Evolutionary conservation across 2,329 filamentous ascomycete species (phyloP), one percentile per base, ranked within the genome.

Genomic region (Hirsutella minnesotensis): DNA sequence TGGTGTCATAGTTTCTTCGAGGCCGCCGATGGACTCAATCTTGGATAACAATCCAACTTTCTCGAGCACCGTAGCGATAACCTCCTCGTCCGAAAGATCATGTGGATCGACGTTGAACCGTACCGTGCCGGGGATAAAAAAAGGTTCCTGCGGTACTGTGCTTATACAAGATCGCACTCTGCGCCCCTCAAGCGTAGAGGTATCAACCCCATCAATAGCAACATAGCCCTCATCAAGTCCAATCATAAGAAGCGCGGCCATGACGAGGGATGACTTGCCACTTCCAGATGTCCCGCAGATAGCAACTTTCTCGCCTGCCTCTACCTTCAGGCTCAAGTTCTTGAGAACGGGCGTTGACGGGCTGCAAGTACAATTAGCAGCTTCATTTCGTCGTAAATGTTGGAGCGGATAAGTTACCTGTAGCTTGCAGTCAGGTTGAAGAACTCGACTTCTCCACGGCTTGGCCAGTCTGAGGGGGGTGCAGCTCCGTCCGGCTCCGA

Each of bases 71-170:
- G 55, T 45, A 29, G 64, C 58, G 39, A 74, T 65, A 1, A 56
- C 55, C 3, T 61, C 60, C 38, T 73, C 64, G 2, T 58, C 57
- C 37, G 56, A 55, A 12, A 49, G 43, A 1, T 50, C 47, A 3
- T 55, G 52, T 0, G 72, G 71, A 46, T 75, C 70, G 2, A 72
- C 55, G 43, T 77, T 78, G 3, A 59, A 54, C 1, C 70, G 64
- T 3, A 77, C 54, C 0, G 58, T 68, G 1, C 69, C 71, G 2
- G 63, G 62, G 8, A 77, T 56, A 12, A 73, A 62, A 42, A 73
- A 66, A 0, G 70, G 59, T 37, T 76, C 72, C 53, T 77, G 73
- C 0, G 73, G 65, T 1, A 75, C 55, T 1, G 62, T 61, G 18
- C 66, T 65, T 4, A 75, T 55, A 2, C 52, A 43, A 2, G 50